Evolutionary conservation across 2,329 filamentous ascomycete genomes (phyloP).

Genomic region (Ilyonectria sp.): DNA sequence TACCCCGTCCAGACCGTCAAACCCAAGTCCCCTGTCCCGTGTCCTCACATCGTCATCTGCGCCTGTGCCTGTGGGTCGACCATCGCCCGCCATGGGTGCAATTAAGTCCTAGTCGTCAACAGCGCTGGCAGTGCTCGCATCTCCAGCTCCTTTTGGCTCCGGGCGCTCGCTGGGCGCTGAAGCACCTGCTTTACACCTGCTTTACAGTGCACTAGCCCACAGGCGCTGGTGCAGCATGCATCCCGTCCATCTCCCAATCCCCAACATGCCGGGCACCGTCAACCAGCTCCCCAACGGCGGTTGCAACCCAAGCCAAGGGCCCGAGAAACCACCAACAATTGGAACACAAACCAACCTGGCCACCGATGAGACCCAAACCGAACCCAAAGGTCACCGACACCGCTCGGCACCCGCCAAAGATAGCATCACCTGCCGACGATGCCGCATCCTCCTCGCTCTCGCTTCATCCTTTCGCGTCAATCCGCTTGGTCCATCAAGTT

Average conservation of each 20-base stretch:
- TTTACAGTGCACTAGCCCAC: slow-evolving; percentile 1
- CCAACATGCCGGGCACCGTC: slow-evolving; percentile 15
- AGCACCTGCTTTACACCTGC: neutral
- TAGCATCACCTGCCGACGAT: slow-evolving; percentile 18
- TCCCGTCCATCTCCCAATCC: neutral
- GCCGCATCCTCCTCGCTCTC: neutral
- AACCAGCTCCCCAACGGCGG: slow-evolving; percentile 11
- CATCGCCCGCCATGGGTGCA: slow-evolving; percentile 27
- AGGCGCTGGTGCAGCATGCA: slow-evolving; percentile 17
- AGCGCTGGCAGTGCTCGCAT: neutral
- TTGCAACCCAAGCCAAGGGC: slow-evolving; percentile 29
- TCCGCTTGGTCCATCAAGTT: slow-evolving; percentile 23
- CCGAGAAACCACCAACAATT: slow-evolving; percentile 5
- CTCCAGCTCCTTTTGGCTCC: neutral
- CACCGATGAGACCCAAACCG: neutral
- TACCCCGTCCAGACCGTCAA: neutral
- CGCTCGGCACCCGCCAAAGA: slow-evolving; percentile 7
- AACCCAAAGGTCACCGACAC: neutral
- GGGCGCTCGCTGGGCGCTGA: slow-evolving; percentile 5
- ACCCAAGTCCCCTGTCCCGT: slow-evolving; percentile 10
- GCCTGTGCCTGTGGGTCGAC: slow-evolving; percentile 31
- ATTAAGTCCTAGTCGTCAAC: slow-evolving; percentile 15
- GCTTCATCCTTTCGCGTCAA: slow-evolving; percentile 13
- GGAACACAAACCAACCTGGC: neutral
- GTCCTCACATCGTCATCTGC: slow-evolving; percentile 14